Evolutionary conservation across 2,329 filamentous ascomycete species (phyloP).

Genomic region (Dactylellina parvicollis): DNA sequence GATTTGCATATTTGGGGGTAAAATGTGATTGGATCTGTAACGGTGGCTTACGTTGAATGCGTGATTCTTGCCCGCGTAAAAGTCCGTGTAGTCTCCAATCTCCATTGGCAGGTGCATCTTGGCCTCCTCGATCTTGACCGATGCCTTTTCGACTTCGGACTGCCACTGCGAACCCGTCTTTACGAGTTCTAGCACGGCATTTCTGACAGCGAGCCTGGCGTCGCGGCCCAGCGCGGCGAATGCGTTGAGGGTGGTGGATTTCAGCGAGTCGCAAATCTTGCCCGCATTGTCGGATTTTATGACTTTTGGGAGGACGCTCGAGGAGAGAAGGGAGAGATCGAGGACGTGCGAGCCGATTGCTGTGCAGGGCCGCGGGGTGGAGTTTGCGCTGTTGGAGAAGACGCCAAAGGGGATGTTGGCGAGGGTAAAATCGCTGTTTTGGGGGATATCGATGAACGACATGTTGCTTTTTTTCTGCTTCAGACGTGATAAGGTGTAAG

Average conservation of each 20-base stretch:
- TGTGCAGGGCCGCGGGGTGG: conserved; percentile 72
- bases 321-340: conserved; percentile 72
- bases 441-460: conserved; percentile 66
- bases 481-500: background rate
- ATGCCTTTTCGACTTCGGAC: conserved; percentile 62
- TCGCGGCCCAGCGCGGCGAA: conserved; percentile 78
- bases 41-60: conserved; percentile 66
- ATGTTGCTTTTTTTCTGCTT: no score
- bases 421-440: conserved; percentile 75
- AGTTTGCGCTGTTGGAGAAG: conserved; percentile 71
- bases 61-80: conserved; percentile 83
- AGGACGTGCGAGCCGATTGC: conserved; percentile 78
- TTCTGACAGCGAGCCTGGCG: conserved; percentile 62
- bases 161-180: conserved; percentile 31
- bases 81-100: conserved; percentile 86
- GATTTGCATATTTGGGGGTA: background rate
- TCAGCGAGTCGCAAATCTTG: conserved; percentile 61
- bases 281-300: background rate
- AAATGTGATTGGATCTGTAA: background rate
- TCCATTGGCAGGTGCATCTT: conserved; percentile 77
- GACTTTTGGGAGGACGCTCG: conserved; percentile 14
- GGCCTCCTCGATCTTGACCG: conserved; percentile 70
- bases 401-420: conserved; percentile 86
- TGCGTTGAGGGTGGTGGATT: conserved; percentile 73
- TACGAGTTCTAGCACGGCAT: conserved; percentile 40